phyloP scores from a whole-genome alignment of 148 eudicot species.

The Silene uniflora region DNA sequence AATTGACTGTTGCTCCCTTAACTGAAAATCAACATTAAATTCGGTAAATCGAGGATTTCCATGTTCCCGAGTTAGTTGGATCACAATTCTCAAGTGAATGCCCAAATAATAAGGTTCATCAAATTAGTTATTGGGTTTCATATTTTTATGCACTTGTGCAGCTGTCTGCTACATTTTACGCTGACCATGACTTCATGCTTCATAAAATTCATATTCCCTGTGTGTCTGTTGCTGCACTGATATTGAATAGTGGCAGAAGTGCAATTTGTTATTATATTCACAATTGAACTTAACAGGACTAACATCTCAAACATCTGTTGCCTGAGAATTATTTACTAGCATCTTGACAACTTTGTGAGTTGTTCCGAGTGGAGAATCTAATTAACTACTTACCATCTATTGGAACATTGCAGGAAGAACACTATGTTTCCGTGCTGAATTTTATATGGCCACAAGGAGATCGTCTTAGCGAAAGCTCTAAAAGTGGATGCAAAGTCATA shows the following conservation, averaged over 20 bases:
- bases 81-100: background rate
- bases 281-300: background rate
- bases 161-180: background rate
- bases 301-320: background rate
- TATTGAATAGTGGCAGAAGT: background rate
- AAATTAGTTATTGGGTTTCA: background rate
- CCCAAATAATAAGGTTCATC: no score
- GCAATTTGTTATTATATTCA: background rate
- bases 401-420: constrained; percentile 24
- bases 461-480: constrained; percentile 3
- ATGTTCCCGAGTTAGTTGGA: background rate
- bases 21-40: no score
- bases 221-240: background rate
- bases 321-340: background rate
- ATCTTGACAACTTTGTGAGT: background rate
- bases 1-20: no score
- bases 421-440: constrained; percentile 20
- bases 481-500: constrained; percentile 18
- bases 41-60: background rate
- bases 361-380: no score
- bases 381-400: background rate
- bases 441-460: constrained; percentile 28
- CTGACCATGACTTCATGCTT: background rate
- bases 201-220: background rate
- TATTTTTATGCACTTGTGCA: background rate